A percentile compares a stretch with the other conserved stretches of the same genome.
phyloP scores from a whole-genome alignment of 2,329 filamentous ascomycete species.

The Sporothrix sp. region DNA sequence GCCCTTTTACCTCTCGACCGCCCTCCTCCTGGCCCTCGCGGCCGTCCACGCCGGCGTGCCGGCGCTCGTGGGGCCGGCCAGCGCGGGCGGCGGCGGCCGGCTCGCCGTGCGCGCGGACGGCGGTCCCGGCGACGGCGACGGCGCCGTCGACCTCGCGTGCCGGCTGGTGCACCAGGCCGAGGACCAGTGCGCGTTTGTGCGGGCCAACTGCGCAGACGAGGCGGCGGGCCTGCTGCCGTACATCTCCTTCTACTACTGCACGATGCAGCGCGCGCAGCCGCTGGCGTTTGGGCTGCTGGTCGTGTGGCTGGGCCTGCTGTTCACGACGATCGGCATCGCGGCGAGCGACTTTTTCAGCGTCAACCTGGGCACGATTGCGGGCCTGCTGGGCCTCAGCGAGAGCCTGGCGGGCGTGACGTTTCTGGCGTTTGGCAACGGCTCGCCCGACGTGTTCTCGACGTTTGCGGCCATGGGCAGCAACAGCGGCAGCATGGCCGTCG shows the following conservation, averaged over 20 bases:
- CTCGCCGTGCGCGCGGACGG: background rate
- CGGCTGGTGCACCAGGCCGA: slow-evolving; percentile 63
- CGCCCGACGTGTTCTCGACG: slow-evolving; percentile 95
- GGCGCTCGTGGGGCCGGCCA: too few species aligned
- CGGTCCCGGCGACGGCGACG: background rate
- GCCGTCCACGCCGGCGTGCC: slow-evolving; percentile 27
- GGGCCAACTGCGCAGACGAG: slow-evolving; percentile 72
- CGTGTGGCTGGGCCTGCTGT: slow-evolving; percentile 78
- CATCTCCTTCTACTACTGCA: slow-evolving; percentile 84
- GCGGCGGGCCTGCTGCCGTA: slow-evolving; percentile 87
- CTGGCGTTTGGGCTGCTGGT: slow-evolving; percentile 72
- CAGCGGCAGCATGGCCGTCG: slow-evolving; percentile 91
- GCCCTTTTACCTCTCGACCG: slow-evolving; percentile 39
- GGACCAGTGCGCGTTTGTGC: slow-evolving; percentile 83
- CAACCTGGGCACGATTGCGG: slow-evolving; percentile 87
- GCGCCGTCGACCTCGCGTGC: slow-evolving; percentile 46
- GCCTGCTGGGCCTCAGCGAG: slow-evolving; percentile 84
- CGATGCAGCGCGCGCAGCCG: slow-evolving; percentile 55
- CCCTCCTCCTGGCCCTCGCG: slow-evolving; percentile 35
- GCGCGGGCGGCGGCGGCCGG: too few species aligned
- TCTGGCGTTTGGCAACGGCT: slow-evolving; percentile 93
- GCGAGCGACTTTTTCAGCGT: slow-evolving; percentile 98
- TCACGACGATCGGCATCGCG: slow-evolving; percentile 94
- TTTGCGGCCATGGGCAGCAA: slow-evolving; percentile 97
- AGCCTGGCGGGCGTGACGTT: slow-evolving; percentile 95